Conservation (phyloP, 2,329 filamentous ascomycete genomes). For the Nemania sp. region DNA sequence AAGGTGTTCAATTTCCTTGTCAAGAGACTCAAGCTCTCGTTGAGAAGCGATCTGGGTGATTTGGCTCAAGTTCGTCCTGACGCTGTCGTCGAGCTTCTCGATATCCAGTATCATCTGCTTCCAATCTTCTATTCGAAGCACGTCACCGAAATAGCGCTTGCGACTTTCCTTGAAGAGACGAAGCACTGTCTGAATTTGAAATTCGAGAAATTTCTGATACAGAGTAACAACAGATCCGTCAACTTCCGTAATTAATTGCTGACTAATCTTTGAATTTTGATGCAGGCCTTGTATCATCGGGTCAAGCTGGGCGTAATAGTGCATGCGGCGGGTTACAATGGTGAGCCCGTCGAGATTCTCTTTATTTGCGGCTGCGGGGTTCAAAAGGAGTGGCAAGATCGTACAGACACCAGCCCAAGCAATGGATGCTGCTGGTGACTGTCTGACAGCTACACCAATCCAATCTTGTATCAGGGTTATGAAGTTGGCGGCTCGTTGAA, state of each 20-base stretch:
- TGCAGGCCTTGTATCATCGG: conserved; percentile 25
- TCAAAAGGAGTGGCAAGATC: conserved; percentile 42
- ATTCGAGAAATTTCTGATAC: conserved; percentile 42
- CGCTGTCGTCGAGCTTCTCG: conserved; percentile 5
- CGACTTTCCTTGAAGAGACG: conserved; percentile 35
- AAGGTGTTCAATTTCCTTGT: not conserved
- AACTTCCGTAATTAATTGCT: conserved; percentile 23
- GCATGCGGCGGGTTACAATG: conserved; percentile 41
- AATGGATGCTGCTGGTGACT: conserved; percentile 38
- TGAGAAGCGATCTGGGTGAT: not conserved
- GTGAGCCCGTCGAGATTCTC: conserved; percentile 40
- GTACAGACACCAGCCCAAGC: conserved; percentile 43
- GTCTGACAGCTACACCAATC: conserved; percentile 36
- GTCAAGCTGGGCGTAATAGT: conserved; percentile 41
- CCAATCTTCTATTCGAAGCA: conserved; percentile 28
- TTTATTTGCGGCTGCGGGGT: conserved; percentile 33
- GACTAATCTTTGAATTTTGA: not conserved
- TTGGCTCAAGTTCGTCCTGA: conserved; percentile 6
- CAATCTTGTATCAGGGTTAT: conserved; percentile 31
- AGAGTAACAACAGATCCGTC: conserved; percentile 31
- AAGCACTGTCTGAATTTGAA: conserved; percentile 41
- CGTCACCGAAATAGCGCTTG: conserved; percentile 19
- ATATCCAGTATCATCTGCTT: conserved; percentile 19
- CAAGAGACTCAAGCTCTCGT: conserved; percentile 8
- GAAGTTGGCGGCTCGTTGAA: conserved; percentile 28